These are phyloP conservation scores for Helianthus annuus DNA, from an alignment of 129 eudicot genomes.

Conservation along the genomic window DNA sequence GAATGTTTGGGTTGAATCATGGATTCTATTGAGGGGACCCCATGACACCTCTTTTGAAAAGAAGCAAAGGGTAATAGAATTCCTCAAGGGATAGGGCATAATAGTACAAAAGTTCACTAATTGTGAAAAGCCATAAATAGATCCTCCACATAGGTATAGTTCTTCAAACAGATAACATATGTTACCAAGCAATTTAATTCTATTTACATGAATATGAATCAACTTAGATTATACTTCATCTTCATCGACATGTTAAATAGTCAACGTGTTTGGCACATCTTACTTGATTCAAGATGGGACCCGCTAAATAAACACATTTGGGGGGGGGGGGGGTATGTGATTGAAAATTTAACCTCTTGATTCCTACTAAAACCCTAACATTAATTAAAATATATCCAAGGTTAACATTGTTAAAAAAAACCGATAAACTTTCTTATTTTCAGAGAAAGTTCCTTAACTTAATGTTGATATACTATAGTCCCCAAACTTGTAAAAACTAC, in stretches of 20 bases:
- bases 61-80: conserved; percentile 26
- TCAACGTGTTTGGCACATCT: no score
- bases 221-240: neutral
- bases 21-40: conserved; percentile 19
- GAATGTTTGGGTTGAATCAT: conserved; percentile 18
- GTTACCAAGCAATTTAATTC: neutral
- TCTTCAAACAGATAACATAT: conserved; percentile 12
- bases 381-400: no score
- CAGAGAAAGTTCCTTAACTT: no score
- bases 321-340: neutral
- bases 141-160: conserved; percentile 6
- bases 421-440: no score
- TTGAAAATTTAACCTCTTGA: neutral
- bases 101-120: conserved; percentile 26
- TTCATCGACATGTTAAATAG: neutral
- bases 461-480: no score
- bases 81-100: conserved; percentile 29
- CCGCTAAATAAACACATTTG: neutral
- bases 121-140: conserved; percentile 32
- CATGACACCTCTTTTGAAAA: conserved; percentile 20
- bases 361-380: neutral
- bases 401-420: no score
- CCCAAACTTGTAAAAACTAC: no score
- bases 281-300: neutral
- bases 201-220: conserved; percentile 17